These are phyloP conservation scores for Plasmopara halstedii DNA, from an alignment of 352 stramenopile genomes.

Conservation along the genomic window DNA sequence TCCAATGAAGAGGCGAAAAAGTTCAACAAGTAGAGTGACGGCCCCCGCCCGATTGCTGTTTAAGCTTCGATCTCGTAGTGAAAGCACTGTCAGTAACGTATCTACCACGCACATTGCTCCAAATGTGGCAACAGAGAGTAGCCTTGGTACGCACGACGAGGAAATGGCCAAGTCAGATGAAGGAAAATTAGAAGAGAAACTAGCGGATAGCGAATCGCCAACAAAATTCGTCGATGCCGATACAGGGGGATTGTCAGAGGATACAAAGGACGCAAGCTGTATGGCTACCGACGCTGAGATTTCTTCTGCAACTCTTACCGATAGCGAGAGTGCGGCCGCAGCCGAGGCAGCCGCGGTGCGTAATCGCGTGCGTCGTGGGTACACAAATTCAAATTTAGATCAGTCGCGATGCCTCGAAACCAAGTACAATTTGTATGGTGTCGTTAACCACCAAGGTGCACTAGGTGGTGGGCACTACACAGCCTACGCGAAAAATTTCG, in stretches of 20 bases:
- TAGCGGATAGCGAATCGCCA: constrained; percentile 11
- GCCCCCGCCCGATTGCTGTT: constrained; percentile 20
- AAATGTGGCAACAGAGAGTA: constrained; percentile 8
- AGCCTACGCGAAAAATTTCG: constrained; percentile 82
- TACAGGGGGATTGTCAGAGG: constrained; percentile 3
- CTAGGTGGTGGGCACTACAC: constrained; percentile 85
- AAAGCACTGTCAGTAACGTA: constrained; percentile 14
- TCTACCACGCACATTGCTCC: constrained; percentile 12
- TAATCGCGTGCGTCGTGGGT: constrained; percentile 69
- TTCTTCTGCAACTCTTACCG: constrained; percentile 7
- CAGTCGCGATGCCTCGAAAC: constrained; percentile 81
- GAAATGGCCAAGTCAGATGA: constrained; percentile 5
- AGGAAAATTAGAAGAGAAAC: constrained; percentile 12
- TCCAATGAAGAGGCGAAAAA: constrained; percentile 49
- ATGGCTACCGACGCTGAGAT: constrained; percentile 6
- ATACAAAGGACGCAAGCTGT: constrained; percentile 7
- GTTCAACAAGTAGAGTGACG: constrained; percentile 11
- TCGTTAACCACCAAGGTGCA: constrained; percentile 85
- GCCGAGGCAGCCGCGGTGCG: constrained; percentile 30
- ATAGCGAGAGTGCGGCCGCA: constrained; percentile 20
- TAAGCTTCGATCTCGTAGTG: constrained; percentile 25
- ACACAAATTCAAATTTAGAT: constrained; percentile 86
- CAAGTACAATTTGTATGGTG: constrained; percentile 83
- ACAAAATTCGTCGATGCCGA: constrained; percentile 7
- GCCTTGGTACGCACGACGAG: constrained; percentile 3